These are phyloP conservation scores for Cyclocybe cylindracea DNA, from an alignment of 768 basidiomycete genomes.

Conservation along the genomic window DNA sequence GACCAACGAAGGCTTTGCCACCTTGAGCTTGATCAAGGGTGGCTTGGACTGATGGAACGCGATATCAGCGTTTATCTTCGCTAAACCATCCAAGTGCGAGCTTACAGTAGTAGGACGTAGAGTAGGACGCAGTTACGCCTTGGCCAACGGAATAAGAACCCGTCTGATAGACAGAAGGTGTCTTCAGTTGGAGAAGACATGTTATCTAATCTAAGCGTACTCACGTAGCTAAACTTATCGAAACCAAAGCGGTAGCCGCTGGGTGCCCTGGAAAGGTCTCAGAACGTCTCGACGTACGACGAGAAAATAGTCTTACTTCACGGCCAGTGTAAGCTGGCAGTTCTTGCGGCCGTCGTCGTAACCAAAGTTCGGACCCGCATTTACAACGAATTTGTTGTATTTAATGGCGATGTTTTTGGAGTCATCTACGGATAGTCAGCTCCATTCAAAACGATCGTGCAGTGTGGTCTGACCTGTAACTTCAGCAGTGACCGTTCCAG, in stretches of 20 bases:
- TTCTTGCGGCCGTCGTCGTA: slow-evolving; percentile 17
- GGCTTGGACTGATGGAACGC: slow-evolving; percentile 16
- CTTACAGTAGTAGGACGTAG: slow-evolving; percentile 19
- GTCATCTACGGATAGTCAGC: slow-evolving; percentile 4
- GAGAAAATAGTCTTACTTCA: slow-evolving; percentile 12
- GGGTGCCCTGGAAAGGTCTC: slow-evolving; percentile 11
- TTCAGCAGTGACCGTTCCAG: slow-evolving; percentile 11
- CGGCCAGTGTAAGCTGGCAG: slow-evolving; percentile 20
- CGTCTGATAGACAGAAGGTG: slow-evolving; percentile 6
- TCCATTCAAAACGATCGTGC: neutral
- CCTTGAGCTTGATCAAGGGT: slow-evolving; percentile 9
- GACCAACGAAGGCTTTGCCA: slow-evolving; percentile 9
- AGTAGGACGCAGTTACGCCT: slow-evolving; percentile 16
- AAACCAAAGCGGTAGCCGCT: slow-evolving; percentile 24
- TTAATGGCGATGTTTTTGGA: slow-evolving; percentile 12
- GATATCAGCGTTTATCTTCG: neutral
- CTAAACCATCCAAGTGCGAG: neutral
- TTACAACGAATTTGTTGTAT: slow-evolving; percentile 16
- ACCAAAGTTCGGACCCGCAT: slow-evolving; percentile 13
- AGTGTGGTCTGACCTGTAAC: slow-evolving; percentile 8
- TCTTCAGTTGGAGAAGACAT: neutral
- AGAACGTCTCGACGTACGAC: neutral
- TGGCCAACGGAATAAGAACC: slow-evolving; percentile 16
- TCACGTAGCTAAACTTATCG: slow-evolving; percentile 15
- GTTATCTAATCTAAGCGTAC: neutral